Conservation (phyloP, 345 rosid genomes). For the Clarkia xantiana region DNA sequence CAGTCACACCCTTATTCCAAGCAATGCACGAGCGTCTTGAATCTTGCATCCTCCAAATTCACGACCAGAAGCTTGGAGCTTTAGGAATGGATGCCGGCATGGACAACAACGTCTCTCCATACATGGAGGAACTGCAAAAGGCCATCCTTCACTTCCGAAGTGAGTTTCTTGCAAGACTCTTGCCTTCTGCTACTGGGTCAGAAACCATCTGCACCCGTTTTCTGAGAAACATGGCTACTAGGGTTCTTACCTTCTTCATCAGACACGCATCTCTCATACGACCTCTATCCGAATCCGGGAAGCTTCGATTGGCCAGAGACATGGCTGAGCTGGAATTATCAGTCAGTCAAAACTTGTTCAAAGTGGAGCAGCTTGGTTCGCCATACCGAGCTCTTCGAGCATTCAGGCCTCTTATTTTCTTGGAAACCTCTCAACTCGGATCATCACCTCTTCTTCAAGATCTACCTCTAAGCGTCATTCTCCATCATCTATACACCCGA, state of each 20-base stretch:
- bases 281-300: constrained; percentile 96
- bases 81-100: constrained; percentile 62
- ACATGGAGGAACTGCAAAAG: constrained; percentile 95
- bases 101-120: constrained; percentile 82
- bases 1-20: constrained; percentile 80
- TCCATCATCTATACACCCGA: constrained; percentile 87
- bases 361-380: constrained; percentile 93
- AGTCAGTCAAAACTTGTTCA: constrained; percentile 85
- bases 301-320: constrained; percentile 89
- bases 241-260: constrained; percentile 78
- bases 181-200: constrained; percentile 56
- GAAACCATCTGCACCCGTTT: constrained; percentile 92
- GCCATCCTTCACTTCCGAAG: constrained; percentile 75
- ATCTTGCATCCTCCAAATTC: constrained; percentile 83
- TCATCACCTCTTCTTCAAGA: constrained; percentile 81
- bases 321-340: constrained; percentile 99
- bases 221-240: constrained; percentile 71
- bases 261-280: constrained; percentile 85
- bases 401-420: constrained; percentile 78
- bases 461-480: constrained; percentile 71
- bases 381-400: constrained; percentile 96
- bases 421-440: constrained; percentile 77
- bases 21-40: constrained; percentile 86
- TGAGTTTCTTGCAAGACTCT: constrained; percentile 69
- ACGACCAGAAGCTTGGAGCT: constrained; percentile 71